phyloP scores from a whole-genome alignment of 2,329 filamentous ascomycete species.

The Lizonia empirigonia region DNA sequence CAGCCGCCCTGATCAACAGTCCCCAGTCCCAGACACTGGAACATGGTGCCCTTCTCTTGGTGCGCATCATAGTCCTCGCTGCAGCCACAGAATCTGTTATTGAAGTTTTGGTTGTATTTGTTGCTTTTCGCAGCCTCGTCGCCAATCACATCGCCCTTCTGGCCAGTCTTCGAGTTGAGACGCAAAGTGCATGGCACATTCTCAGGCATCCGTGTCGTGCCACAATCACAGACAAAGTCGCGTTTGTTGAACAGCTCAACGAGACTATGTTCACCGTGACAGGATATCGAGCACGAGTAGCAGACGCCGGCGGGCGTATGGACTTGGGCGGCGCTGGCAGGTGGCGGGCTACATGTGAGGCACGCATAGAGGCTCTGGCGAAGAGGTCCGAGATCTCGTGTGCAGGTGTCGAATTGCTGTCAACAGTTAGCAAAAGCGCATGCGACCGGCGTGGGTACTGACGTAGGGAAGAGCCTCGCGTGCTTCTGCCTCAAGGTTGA shows the following conservation, averaged over 20 bases:
- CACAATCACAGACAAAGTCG: constrained; percentile 95
- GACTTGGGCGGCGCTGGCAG: constrained; percentile 64
- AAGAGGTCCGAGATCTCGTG: constrained; percentile 83
- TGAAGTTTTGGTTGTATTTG: constrained; percentile 94
- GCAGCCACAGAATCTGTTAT: constrained; percentile 90
- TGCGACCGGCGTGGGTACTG: constrained; percentile 42
- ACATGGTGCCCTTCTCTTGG: constrained; percentile 95
- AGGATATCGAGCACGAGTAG: constrained; percentile 95
- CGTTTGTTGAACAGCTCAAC: constrained; percentile 97
- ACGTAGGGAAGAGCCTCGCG: constrained; percentile 94
- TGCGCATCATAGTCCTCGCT: constrained; percentile 85
- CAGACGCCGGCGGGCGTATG: constrained; percentile 83
- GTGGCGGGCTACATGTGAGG: constrained; percentile 87
- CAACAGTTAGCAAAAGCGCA: constrained; percentile 18
- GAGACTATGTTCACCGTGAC: constrained; percentile 91
- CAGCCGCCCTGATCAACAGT: constrained; percentile 82
- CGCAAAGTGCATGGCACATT: constrained; percentile 78
- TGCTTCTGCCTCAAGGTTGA: constrained; percentile 91
- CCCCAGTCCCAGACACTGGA: constrained; percentile 88
- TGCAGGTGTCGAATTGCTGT: constrained; percentile 92
- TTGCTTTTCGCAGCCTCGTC: constrained; percentile 76
- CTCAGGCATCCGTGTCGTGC: constrained; percentile 76
- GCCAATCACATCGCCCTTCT: constrained; percentile 76
- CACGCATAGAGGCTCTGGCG: constrained; percentile 92
- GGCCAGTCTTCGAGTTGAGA: constrained; percentile 72